phyloP scores from a whole-genome alignment of 805 yeast genomes.

The Nakazawaea anatomiae region DNA sequence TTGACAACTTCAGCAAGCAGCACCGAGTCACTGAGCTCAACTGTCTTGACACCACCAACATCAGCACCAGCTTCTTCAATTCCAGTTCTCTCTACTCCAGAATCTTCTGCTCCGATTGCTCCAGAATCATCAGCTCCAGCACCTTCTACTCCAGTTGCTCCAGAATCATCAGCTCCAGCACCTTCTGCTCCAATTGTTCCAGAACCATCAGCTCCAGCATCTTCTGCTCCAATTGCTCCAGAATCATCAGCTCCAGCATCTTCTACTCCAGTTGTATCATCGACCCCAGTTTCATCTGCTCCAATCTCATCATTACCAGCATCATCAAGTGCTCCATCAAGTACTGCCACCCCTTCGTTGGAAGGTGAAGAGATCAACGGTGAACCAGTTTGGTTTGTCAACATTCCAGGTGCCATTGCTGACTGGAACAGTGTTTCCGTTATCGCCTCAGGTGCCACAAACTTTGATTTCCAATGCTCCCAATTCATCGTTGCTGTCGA shows the following conservation, averaged over 20 bases:
- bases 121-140: conserved; percentile 1
- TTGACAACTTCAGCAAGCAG: no score
- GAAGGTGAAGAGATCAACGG: conserved; percentile 4
- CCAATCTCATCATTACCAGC: no score
- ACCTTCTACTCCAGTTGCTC: background rate
- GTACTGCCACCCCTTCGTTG: conserved; percentile 4
- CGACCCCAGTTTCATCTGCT: no score
- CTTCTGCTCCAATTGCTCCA: background rate
- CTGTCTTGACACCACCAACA: background rate
- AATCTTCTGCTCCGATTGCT: background rate
- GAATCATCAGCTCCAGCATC: no score
- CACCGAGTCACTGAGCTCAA: no score
- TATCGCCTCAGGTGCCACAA: background rate
- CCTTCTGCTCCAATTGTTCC: background rate
- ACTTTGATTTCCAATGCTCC: conserved; percentile 2
- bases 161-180: background rate
- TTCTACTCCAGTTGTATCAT: no score
- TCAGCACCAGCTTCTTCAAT: background rate
- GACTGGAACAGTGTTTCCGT: conserved; percentile 1
- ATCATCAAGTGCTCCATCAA: background rate
- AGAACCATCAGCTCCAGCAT: background rate
- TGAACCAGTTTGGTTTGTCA: conserved; percentile 4
- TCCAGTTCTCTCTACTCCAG: background rate
- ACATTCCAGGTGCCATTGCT: conserved; percentile 5
- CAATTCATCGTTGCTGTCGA: background rate